Percentiles rank a stretch among this genome's conserved stretches.
Evolutionary conservation across 2,329 filamentous ascomycete genomes (phyloP).

Genomic region (Pestalotiopsis sp.): DNA sequence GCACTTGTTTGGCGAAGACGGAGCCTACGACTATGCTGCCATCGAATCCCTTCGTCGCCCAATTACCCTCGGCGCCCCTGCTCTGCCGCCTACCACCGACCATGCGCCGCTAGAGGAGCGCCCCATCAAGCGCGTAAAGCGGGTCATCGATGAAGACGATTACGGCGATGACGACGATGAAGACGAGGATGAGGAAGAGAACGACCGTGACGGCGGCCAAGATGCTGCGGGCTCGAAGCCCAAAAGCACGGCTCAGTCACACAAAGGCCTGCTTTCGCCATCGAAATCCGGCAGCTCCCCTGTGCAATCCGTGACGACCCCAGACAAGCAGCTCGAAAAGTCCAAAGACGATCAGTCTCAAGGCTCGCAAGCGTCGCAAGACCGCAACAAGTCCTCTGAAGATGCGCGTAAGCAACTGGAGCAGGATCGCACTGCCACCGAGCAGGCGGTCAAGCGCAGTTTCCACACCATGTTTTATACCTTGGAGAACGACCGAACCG

Average conservation of each 20-base stretch:
- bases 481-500: constrained; percentile 89
- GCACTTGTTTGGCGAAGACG: constrained; percentile 68
- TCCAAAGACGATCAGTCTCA: constrained; percentile 51
- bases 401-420: constrained; percentile 93
- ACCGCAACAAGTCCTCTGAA: constrained; percentile 71
- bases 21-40: constrained; percentile 52
- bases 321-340: constrained; percentile 59
- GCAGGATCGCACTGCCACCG: constrained; percentile 86
- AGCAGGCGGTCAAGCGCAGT: constrained; percentile 85
- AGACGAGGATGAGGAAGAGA: constrained; percentile 69
- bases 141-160: constrained; percentile 82
- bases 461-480: constrained; percentile 96
- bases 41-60: constrained; percentile 57
- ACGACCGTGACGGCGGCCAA: constrained; percentile 54
- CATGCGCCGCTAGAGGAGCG: constrained; percentile 62
- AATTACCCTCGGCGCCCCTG: constrained; percentile 40
- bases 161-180: constrained; percentile 85
- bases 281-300: constrained; percentile 72
- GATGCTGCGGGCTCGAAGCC: constrained; percentile 55
- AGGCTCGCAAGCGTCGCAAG: constrained; percentile 33
- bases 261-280: constrained; percentile 65
- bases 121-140: constrained; percentile 73
- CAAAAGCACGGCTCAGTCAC: constrained; percentile 50
- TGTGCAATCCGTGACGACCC: constrained; percentile 64
- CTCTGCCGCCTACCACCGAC: constrained; percentile 59